Percentiles rank a stretch among this genome's conserved stretches.
phyloP scores from a whole-genome alignment of 495 filamentous ascomycete species.

The Aspergillus conjunctus region DNA sequence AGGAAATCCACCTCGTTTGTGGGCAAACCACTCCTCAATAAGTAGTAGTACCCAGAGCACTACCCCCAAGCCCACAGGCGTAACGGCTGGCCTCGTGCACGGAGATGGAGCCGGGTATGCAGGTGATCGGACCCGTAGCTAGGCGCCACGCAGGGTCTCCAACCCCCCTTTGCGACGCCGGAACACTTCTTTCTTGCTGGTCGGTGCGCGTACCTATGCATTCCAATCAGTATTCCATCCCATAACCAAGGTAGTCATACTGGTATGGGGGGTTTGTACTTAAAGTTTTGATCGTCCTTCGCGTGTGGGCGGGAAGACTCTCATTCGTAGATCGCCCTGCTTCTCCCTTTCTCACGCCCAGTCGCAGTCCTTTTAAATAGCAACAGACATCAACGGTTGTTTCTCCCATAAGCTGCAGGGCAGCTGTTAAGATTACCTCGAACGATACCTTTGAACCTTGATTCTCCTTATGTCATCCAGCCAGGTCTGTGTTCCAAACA shows the following conservation, averaged over 20 bases:
- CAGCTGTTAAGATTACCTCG: background rate
- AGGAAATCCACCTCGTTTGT: slow-evolving; percentile 34
- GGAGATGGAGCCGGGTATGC: slow-evolving; percentile 43
- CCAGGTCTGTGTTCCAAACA: slow-evolving; percentile 21
- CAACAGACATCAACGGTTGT: slow-evolving; percentile 2
- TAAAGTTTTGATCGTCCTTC: slow-evolving; percentile 21
- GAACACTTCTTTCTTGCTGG: slow-evolving; percentile 16
- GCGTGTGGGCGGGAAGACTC: slow-evolving; percentile 10
- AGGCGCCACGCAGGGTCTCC: slow-evolving; percentile 45
- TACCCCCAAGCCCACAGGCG: slow-evolving; percentile 27
- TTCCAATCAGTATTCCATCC: slow-evolving; percentile 28
- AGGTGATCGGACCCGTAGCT: slow-evolving; percentile 42
- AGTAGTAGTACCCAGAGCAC: slow-evolving; percentile 25
- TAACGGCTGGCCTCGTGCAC: slow-evolving; percentile 29
- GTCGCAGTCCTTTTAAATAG: background rate
- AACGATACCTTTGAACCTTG: slow-evolving; percentile 19
- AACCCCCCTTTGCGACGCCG: slow-evolving; percentile 28
- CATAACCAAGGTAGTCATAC: background rate
- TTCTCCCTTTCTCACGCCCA: background rate
- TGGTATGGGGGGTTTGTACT: slow-evolving; percentile 12
- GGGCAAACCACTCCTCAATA: slow-evolving; percentile 28
- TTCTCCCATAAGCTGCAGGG: background rate
- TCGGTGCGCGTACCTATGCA: slow-evolving; percentile 38
- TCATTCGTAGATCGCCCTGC: slow-evolving; percentile 18
- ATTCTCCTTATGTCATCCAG: slow-evolving; percentile 26